phyloP scores from a whole-genome alignment of 768 basidiomycete genomes.

The Grammothele lineata region DNA sequence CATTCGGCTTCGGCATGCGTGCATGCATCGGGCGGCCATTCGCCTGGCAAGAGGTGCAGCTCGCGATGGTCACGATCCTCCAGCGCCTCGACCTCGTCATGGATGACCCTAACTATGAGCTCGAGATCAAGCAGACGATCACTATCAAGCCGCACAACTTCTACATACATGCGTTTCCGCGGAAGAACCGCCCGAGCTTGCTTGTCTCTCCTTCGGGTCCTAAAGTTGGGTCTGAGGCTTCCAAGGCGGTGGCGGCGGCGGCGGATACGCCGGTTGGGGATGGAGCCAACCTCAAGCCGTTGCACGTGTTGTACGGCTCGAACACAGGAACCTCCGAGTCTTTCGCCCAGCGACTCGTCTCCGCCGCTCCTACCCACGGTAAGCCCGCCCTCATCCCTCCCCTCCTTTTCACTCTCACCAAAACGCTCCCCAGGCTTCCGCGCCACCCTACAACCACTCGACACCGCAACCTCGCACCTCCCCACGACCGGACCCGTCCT shows the following conservation, averaged over 20 bases:
- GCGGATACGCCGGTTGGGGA: not conserved
- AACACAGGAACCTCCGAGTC: constrained; percentile 46
- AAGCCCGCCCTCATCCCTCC: too few relatives aligned
- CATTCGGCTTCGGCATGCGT: constrained; percentile 27
- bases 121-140: constrained; percentile 40
- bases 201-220: constrained; percentile 14
- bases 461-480: constrained; percentile 31
- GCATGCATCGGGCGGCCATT: constrained; percentile 35
- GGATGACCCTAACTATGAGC: constrained; percentile 38
- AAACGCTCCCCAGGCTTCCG: constrained; percentile 30
- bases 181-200: constrained; percentile 21
- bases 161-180: constrained; percentile 35
- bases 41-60: constrained; percentile 43
- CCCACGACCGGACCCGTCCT: constrained; percentile 42
- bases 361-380: constrained; percentile 36
- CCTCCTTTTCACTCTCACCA: too few relatives aligned
- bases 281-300: not conserved
- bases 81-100: constrained; percentile 44
- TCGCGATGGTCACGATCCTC: constrained; percentile 38
- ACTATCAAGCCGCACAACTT: constrained; percentile 45
- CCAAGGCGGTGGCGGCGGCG: not conserved
- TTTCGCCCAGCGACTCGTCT: constrained; percentile 41
- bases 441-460: constrained; percentile 34
- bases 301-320: constrained; percentile 40
- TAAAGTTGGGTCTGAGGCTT: not conserved